Percentiles rank a stretch among this genome's conserved stretches.
Evolutionary conservation across 495 filamentous ascomycete species (phyloP).

Genomic region (Xylaria longipes): DNA sequence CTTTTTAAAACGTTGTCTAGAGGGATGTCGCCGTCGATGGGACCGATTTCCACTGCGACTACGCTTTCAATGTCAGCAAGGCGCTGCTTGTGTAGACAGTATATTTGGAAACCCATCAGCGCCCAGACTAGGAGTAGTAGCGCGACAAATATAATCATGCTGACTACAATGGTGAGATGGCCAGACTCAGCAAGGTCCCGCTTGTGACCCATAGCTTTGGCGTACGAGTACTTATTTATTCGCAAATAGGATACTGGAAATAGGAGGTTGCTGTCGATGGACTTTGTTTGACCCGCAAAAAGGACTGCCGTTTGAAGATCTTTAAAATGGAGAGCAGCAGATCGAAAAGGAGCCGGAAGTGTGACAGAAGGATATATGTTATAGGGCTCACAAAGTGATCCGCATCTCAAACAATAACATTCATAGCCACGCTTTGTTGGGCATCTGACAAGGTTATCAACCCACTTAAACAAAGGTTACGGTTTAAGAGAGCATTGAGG

Average conservation of each 20-base stretch:
- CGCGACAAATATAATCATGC: not conserved
- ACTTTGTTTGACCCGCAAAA: not conserved
- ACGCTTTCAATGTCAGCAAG: not conserved
- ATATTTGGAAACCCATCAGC: not conserved
- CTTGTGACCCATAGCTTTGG: not conserved
- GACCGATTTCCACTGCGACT: not conserved
- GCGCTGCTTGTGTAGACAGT: not conserved
- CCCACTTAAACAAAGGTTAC: not conserved
- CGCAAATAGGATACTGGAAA: not conserved
- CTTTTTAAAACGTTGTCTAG: not conserved
- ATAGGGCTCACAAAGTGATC: not conserved
- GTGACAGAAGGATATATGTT: not conserved
- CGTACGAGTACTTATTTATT: not conserved
- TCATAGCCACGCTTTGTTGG: not conserved
- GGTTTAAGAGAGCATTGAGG: not conserved
- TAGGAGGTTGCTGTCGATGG: not conserved
- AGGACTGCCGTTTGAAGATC: not conserved
- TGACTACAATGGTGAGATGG: not conserved
- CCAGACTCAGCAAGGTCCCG: not conserved
- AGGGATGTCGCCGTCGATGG: not conserved
- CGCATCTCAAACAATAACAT: not conserved
- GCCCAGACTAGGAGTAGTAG: not conserved
- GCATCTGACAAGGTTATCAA: not conserved
- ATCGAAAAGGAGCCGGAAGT: not conserved
- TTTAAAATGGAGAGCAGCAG: not conserved